phyloP scores from a whole-genome alignment of 345 rosid genomes.

The Pistacia integerrima region DNA sequence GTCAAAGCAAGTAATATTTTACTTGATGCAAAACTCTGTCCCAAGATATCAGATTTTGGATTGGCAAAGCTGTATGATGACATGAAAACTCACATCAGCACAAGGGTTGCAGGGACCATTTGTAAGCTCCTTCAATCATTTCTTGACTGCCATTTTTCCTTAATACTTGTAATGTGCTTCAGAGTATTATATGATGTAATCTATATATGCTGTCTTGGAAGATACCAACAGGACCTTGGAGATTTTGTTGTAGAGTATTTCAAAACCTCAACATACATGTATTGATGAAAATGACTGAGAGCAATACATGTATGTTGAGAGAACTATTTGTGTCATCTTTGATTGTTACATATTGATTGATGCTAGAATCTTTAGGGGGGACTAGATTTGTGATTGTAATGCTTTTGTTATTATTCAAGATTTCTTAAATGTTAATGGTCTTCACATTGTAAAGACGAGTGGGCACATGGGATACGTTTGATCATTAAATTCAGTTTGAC shows the following conservation, averaged over 20 bases:
- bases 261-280: too few relatives aligned
- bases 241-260: not conserved
- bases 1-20: slow-evolving; percentile 37
- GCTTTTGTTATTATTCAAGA: too few relatives aligned
- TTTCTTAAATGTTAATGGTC: too few relatives aligned
- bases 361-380: too few relatives aligned
- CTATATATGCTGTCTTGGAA: too few relatives aligned
- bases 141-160: not conserved
- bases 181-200: not conserved
- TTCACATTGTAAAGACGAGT: too few relatives aligned
- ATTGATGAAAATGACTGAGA: too few relatives aligned
- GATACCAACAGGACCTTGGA: not conserved
- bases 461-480: too few relatives aligned
- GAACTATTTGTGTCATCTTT: not conserved
- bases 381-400: too few relatives aligned
- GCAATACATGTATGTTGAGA: not conserved
- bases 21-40: slow-evolving; percentile 26
- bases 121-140: slow-evolving; percentile 19
- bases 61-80: slow-evolving; percentile 36
- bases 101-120: slow-evolving; percentile 32
- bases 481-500: too few relatives aligned
- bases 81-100: slow-evolving; percentile 38
- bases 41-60: slow-evolving; percentile 42
- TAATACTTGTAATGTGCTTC: not conserved
- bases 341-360: too few relatives aligned